phyloP scores from a whole-genome alignment of 2,329 filamentous ascomycete species.

The Chaetothyriales sp. region DNA sequence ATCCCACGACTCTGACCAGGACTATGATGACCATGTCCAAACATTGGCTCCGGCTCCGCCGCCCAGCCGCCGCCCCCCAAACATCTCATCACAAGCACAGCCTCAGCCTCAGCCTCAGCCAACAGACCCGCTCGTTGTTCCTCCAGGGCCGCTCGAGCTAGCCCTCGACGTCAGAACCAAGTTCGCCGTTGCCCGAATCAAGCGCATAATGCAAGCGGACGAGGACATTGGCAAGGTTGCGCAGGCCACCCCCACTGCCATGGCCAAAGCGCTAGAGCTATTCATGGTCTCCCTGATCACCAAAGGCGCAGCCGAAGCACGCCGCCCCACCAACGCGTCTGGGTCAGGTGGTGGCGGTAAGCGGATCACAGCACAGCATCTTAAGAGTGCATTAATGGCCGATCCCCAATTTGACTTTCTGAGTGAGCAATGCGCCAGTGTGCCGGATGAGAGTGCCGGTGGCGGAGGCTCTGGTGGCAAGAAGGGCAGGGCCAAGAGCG shows the following conservation, averaged over 20 bases:
- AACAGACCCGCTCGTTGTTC: constrained; percentile 4
- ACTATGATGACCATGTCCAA: not conserved
- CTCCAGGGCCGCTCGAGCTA: constrained; percentile 21
- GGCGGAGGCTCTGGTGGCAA: constrained; percentile 21
- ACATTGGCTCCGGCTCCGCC: not conserved
- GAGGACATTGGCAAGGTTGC: constrained; percentile 98
- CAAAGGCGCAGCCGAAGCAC: constrained; percentile 74
- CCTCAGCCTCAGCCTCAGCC: constrained; percentile 6
- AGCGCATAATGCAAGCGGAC: constrained; percentile 98
- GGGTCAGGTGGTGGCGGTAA: constrained; percentile 33
- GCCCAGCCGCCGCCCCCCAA: not conserved
- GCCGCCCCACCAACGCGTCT: constrained; percentile 52
- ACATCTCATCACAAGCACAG: not conserved
- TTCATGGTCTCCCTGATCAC: constrained; percentile 95
- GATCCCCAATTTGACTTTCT: constrained; percentile 94
- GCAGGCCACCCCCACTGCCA: constrained; percentile 90
- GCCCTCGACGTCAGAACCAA: constrained; percentile 75
- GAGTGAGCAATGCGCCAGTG: constrained; percentile 74
- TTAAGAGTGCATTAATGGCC: constrained; percentile 77
- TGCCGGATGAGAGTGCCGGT: constrained; percentile 43
- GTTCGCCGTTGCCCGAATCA: constrained; percentile 93
- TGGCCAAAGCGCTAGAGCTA: constrained; percentile 87
- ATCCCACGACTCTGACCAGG: not conserved
- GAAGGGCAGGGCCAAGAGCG: constrained; percentile 15
- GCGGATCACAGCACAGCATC: constrained; percentile 74